Conservation (phyloP, 2,329 filamentous ascomycete genomes). For the Penicillium freii region DNA sequence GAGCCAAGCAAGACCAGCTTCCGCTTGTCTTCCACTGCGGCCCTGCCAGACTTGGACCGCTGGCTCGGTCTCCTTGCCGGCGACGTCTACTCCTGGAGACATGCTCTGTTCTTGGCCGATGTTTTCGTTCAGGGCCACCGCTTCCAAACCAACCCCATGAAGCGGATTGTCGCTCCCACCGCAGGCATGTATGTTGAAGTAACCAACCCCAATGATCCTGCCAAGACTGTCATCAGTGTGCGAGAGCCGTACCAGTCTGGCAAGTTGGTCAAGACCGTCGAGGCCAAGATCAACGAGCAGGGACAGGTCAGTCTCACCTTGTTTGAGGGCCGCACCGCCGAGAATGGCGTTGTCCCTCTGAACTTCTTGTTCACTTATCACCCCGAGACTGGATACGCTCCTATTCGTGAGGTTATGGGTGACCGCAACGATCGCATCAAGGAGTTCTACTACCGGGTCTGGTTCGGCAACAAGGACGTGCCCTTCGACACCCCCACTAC, state of each 20-base stretch:
- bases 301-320: conserved; percentile 84
- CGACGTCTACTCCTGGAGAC: conserved; percentile 82
- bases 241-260: conserved; percentile 83
- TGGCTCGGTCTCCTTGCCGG: conserved; percentile 91
- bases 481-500: conserved; percentile 83
- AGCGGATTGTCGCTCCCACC: conserved; percentile 81
- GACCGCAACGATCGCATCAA: conserved; percentile 97
- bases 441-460: conserved; percentile 97
- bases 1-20: conserved; percentile 79
- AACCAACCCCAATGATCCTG: conserved; percentile 72
- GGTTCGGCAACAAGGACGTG: conserved; percentile 85
- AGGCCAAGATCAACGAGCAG: conserved; percentile 71
- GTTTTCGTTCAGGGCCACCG: conserved; percentile 93
- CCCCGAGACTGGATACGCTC: conserved; percentile 94
- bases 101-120: conserved; percentile 90
- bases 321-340: conserved; percentile 87
- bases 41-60: conserved; percentile 73
- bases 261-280: conserved; percentile 83
- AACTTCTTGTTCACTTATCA: conserved; percentile 89
- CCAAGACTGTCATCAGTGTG: conserved; percentile 80
- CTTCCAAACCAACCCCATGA: conserved; percentile 95
- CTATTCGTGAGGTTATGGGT: conserved; percentile 94
- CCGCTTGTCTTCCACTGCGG: conserved; percentile 71
- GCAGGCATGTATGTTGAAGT: conserved; percentile 90
- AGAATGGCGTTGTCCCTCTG: conserved; percentile 77